phyloP scores from a whole-genome alignment of 352 stramenopile species.

The Phytopythium helicoides region DNA sequence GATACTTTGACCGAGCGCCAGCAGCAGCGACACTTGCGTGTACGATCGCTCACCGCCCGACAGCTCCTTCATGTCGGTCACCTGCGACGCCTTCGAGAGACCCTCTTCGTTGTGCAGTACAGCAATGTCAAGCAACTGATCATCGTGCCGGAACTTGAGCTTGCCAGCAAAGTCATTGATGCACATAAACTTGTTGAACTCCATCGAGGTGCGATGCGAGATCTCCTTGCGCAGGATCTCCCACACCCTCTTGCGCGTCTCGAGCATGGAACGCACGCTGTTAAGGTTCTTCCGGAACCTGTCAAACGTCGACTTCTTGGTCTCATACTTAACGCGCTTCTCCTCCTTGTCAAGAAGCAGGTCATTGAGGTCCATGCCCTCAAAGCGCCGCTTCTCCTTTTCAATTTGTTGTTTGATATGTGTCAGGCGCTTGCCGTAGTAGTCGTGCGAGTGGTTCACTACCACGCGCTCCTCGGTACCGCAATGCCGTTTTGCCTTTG shows the following conservation, averaged over 20 bases:
- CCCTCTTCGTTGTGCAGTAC: conserved; percentile 80
- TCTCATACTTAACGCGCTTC: conserved; percentile 66
- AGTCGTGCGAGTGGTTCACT: conserved; percentile 63
- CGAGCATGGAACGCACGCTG: conserved; percentile 68
- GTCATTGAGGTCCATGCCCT: conserved; percentile 81
- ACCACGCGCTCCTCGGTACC: conserved; percentile 52
- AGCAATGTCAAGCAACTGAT: conserved; percentile 73
- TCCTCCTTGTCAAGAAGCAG: conserved; percentile 72
- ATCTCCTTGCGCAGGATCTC: conserved; percentile 79
- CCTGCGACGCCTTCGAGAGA: conserved; percentile 73
- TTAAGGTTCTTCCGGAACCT: conserved; percentile 62
- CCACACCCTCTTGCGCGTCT: conserved; percentile 73
- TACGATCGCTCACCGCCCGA: conserved; percentile 96
- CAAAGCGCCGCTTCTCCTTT: conserved; percentile 67
- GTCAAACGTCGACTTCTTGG: conserved; percentile 63
- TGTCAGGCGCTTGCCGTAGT: conserved; percentile 77
- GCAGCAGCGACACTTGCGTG: conserved; percentile 95
- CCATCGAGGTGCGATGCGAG: conserved; percentile 66
- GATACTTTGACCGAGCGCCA: conserved; percentile 92
- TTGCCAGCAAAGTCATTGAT: conserved; percentile 85
- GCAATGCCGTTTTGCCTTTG: conserved; percentile 61
- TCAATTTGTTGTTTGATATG: conserved; percentile 80
- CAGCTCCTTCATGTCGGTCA: conserved; percentile 96
- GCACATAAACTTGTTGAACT: conserved; percentile 85
- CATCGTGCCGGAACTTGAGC: conserved; percentile 76